These are phyloP conservation scores for Pharus latifolius DNA, from an alignment of 176 grass and related monocot genomes.

Conservation along the genomic window DNA sequence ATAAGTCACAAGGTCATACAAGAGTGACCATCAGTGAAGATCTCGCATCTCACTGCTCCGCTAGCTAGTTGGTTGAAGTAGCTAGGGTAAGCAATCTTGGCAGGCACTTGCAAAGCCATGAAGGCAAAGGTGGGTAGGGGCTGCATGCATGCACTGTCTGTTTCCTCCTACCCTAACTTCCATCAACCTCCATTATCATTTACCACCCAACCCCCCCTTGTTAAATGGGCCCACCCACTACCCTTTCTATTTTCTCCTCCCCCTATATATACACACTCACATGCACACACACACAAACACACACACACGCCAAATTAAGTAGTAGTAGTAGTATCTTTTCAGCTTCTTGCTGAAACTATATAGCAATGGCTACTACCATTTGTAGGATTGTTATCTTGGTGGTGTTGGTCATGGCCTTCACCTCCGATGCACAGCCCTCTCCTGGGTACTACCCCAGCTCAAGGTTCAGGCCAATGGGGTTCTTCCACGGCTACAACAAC, in stretches of 20 bases:
- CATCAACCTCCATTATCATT: conserved; percentile 3
- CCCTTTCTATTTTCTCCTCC: neutral
- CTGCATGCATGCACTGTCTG: neutral
- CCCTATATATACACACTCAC: conserved; percentile 3
- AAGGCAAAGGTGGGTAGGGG: neutral
- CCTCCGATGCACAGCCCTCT: conserved; percentile 42
- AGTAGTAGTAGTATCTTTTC: neutral
- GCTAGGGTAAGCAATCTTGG: too few species aligned
- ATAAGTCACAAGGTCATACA: too few species aligned
- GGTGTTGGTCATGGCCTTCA: neutral
- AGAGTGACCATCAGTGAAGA: too few species aligned
- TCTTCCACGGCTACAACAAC: conserved; percentile 38
- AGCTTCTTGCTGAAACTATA: neutral
- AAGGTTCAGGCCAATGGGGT: conserved; percentile 13
- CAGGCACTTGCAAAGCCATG: neutral
- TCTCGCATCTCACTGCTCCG: too few species aligned
- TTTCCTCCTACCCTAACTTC: neutral
- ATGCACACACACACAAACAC: neutral
- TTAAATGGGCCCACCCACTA: neutral
- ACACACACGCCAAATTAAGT: neutral
- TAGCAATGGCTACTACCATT: conserved; percentile 1
- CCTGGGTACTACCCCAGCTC: conserved; percentile 63
- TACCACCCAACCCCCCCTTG: conserved; percentile 6
- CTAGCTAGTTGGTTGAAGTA: neutral
- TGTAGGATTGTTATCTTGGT: neutral